phyloP scores from a whole-genome alignment of 306 rosid species.

The Senna tora region DNA sequence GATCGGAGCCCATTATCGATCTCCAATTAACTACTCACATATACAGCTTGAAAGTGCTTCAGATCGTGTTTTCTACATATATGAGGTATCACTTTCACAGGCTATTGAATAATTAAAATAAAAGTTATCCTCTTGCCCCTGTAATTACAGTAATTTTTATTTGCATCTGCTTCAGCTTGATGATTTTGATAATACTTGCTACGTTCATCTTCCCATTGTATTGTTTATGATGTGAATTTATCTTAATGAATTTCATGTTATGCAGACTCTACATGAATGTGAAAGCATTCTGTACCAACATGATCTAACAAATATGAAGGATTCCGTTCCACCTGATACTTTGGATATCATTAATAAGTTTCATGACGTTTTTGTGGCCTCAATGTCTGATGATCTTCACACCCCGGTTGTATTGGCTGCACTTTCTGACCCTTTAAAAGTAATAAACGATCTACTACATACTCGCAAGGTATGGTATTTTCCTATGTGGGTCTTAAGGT shows the following conservation, averaged over 20 bases:
- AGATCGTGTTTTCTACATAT: slow-evolving; percentile 84
- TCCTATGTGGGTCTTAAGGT: background rate
- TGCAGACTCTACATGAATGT: slow-evolving; percentile 89
- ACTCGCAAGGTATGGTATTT: slow-evolving; percentile 72
- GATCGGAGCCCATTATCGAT: slow-evolving; percentile 92
- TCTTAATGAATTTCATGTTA: slow-evolving; percentile 39
- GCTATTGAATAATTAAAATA: background rate
- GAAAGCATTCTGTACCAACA: slow-evolving; percentile 65
- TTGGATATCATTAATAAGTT: slow-evolving; percentile 54
- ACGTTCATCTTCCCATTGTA: slow-evolving; percentile 13
- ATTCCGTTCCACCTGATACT: slow-evolving; percentile 61
- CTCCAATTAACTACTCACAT: slow-evolving; percentile 88
- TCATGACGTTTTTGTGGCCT: slow-evolving; percentile 58
- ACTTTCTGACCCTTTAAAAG: slow-evolving; percentile 84
- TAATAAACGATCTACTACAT: slow-evolving; percentile 81
- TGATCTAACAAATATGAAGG: slow-evolving; percentile 56
- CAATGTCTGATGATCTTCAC: slow-evolving; percentile 96
- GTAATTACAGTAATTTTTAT: slow-evolving; percentile 8
- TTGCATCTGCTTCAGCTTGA: background rate
- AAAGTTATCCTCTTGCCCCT: slow-evolving; percentile 16
- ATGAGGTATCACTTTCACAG: slow-evolving; percentile 62
- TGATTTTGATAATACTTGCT: background rate
- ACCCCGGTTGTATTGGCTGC: slow-evolving; percentile 83
- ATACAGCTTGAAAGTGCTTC: slow-evolving; percentile 90
- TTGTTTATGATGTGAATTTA: background rate